Percentiles rank a stretch among this genome's conserved stretches.
These are phyloP conservation scores for Aspergillus quadricinctus DNA, from an alignment of 2,329 filamentous ascomycete genomes.

Conservation along the genomic window DNA sequence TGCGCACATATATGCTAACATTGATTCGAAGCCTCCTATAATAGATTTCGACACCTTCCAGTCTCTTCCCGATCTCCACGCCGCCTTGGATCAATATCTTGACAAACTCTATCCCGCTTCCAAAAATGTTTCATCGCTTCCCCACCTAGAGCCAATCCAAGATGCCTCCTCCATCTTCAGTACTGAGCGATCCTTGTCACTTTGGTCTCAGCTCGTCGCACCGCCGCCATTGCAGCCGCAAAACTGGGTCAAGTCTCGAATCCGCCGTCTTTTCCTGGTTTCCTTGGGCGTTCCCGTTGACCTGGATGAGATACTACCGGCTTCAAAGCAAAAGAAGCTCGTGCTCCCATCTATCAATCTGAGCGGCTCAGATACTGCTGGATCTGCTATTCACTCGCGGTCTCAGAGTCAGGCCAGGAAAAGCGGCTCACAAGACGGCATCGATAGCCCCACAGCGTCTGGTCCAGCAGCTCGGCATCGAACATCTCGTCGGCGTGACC, in stretches of 20 bases:
- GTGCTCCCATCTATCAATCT: constrained; percentile 75
- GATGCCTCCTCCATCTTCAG: constrained; percentile 62
- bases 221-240: constrained; percentile 91
- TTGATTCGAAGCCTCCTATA: constrained; percentile 30
- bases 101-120: constrained; percentile 43
- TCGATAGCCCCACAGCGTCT: constrained; percentile 18
- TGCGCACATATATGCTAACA: neutral
- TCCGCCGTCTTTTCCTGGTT: constrained; percentile 89
- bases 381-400: constrained; percentile 50
- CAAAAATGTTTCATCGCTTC: constrained; percentile 30
- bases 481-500: constrained; percentile 41
- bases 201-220: constrained; percentile 95
- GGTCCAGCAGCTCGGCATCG: constrained; percentile 28
- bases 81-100: constrained; percentile 36
- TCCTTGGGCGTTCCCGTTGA: constrained; percentile 95
- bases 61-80: constrained; percentile 39
- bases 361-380: constrained; percentile 51
- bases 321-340: constrained; percentile 96
- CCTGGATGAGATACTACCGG: constrained; percentile 92
- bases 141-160: constrained; percentile 37
- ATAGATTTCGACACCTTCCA: constrained; percentile 54
- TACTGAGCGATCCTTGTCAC: constrained; percentile 78
- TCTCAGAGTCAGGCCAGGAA: constrained; percentile 31
- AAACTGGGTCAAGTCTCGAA: constrained; percentile 96
- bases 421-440: constrained; percentile 24